Conservation (phyloP, 331 rosid genomes). For the Arachis monticola region DNA sequence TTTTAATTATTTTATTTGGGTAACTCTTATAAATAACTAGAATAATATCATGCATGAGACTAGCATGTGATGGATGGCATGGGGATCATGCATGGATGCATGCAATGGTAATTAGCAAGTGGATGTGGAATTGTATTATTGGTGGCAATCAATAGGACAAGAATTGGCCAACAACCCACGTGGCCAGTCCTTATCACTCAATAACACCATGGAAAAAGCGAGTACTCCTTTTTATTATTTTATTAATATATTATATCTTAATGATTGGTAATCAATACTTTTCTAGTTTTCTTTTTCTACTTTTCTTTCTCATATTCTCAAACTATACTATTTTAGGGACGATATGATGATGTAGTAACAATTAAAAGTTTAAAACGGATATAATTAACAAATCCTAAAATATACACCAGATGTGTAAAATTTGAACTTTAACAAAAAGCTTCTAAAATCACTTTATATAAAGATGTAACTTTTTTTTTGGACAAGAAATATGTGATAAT, state of each 20-base stretch:
- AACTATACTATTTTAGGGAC: too few relatives aligned
- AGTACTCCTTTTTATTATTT: constrained; percentile 17
- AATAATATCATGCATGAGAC: too few relatives aligned
- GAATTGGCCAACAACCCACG: constrained; percentile 74
- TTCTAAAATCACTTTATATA: too few relatives aligned
- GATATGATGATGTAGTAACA: too few relatives aligned
- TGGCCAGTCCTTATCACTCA: constrained; percentile 53
- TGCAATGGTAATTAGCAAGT: constrained; percentile 3
- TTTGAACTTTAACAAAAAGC: too few relatives aligned
- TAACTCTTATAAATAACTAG: too few relatives aligned
- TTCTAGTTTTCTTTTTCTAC: too few relatives aligned
- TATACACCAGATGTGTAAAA: background rate
- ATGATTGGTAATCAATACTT: background rate
- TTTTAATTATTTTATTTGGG: too few relatives aligned
- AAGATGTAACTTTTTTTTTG: too few relatives aligned
- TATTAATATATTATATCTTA: background rate
- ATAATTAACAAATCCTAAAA: too few relatives aligned
- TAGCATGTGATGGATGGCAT: background rate
- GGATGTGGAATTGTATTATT: constrained; percentile 8
- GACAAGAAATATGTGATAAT: background rate
- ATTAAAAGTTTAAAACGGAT: too few relatives aligned
- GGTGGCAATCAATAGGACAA: constrained; percentile 50
- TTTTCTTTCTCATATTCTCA: too few relatives aligned
- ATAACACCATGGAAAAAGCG: constrained; percentile 30
- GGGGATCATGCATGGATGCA: background rate